A percentile compares a stretch with the other conserved stretches of the same genome.
These are phyloP conservation scores for Postia placenta DNA, from an alignment of 768 basidiomycete genomes.

Conservation along the genomic window DNA sequence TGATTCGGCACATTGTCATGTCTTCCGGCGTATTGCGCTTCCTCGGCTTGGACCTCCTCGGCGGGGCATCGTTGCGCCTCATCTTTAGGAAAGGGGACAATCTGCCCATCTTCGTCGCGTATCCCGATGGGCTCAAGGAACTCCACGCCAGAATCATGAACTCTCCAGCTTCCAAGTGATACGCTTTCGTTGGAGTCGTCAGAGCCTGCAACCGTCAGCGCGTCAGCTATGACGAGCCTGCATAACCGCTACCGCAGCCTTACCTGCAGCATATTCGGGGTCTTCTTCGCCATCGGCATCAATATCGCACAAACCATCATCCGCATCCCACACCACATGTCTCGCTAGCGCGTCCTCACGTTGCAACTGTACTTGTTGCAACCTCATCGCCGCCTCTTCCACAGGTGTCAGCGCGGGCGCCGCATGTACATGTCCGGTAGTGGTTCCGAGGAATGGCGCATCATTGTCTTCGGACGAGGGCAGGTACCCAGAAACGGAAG, in stretches of 20 bases:
- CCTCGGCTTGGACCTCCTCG: conserved; percentile 12
- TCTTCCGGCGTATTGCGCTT: conserved; percentile 45
- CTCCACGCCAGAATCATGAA: conserved; percentile 6
- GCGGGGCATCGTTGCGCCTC: conserved; percentile 10
- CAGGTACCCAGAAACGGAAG: conserved; percentile 68
- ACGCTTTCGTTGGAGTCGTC: not conserved
- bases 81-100: conserved; percentile 36
- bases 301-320: conserved; percentile 35
- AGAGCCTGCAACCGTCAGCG: not conserved
- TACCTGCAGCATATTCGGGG: conserved; percentile 32
- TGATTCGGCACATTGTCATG: conserved; percentile 45
- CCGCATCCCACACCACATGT: conserved; percentile 62
- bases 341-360: conserved; percentile 54
- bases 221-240: conserved; percentile 12
- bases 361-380: conserved; percentile 54
- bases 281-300: conserved; percentile 63
- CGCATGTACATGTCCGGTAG: conserved; percentile 13
- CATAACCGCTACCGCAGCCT: conserved; percentile 18
- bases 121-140: conserved; percentile 48
- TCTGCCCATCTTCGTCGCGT: conserved; percentile 46
- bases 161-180: not conserved
- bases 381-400: conserved; percentile 49
- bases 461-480: conserved; percentile 61
- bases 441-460: conserved; percentile 47
- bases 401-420: conserved; percentile 45